Conservation (phyloP, 2,329 filamentous ascomycete species). For the Didymella keratinophila region DNA sequence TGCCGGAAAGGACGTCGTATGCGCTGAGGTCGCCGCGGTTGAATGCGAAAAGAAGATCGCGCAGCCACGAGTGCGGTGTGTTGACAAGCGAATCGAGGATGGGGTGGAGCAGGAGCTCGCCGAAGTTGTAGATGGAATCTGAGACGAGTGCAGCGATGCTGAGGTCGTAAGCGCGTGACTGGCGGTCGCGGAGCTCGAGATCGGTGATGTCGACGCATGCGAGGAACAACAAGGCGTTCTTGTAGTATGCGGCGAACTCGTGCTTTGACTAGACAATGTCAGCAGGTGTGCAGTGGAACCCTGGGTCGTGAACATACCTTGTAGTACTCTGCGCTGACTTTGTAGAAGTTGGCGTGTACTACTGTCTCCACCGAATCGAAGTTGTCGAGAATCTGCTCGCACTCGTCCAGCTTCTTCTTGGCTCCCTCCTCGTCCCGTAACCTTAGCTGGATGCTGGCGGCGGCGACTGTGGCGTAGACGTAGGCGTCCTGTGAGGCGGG, state of each 20-base stretch:
- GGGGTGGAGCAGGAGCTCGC: constrained; percentile 95
- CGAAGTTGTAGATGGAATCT: constrained; percentile 98
- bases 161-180: constrained; percentile 87
- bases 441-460: constrained; percentile 85
- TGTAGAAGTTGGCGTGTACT: constrained; percentile 96
- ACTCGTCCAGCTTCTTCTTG: constrained; percentile 83
- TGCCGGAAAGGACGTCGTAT: constrained; percentile 82
- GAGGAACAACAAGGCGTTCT: constrained; percentile 95
- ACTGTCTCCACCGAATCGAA: constrained; percentile 96
- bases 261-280: constrained; percentile 67
- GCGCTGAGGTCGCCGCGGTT: constrained; percentile 91
- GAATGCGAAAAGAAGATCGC: constrained; percentile 95
- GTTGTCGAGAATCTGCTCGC: constrained; percentile 84
- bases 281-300: neutral
- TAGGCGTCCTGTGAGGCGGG: constrained; percentile 93
- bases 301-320: constrained; percentile 59
- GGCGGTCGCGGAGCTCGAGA: constrained; percentile 76
- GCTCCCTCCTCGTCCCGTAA: constrained; percentile 82
- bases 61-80: constrained; percentile 83
- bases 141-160: constrained; percentile 92
- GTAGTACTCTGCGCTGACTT: constrained; percentile 93
- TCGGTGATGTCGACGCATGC: constrained; percentile 88
- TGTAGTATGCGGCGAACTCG: constrained; percentile 97
- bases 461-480: constrained; percentile 90
- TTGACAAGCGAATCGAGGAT: constrained; percentile 85